A percentile compares a stretch with the other conserved stretches of the same genome.
Evolutionary conservation across 768 basidiomycete genomes (phyloP).

Genomic region (Lentinus brumalis): DNA sequence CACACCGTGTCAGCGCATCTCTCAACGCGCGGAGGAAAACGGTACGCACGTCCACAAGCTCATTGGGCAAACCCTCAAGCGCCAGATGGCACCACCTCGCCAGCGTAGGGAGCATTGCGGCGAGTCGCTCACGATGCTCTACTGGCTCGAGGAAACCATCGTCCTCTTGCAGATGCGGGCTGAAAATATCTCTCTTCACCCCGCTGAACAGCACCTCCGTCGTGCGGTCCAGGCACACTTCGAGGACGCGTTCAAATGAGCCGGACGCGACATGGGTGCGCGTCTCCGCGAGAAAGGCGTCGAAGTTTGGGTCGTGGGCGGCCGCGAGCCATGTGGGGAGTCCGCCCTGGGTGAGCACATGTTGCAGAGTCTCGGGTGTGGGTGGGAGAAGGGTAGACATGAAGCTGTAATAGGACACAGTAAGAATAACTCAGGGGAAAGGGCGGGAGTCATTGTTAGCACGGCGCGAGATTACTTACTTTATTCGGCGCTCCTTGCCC

Average conservation of each 20-base stretch:
- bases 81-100: conserved; percentile 76
- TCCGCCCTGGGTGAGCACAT: conserved; percentile 71
- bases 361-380: conserved; percentile 68
- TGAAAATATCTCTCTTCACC: conserved; percentile 67
- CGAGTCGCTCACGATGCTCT: conserved; percentile 64
- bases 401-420: conserved; percentile 48
- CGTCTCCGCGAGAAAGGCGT: conserved; percentile 69
- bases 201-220: conserved; percentile 63
- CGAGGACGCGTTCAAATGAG: conserved; percentile 72
- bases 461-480: conserved; percentile 38
- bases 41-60: conserved; percentile 75
- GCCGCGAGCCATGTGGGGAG: conserved; percentile 34
- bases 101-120: conserved; percentile 78
- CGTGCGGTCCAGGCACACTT: conserved; percentile 71
- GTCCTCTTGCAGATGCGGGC: conserved; percentile 23
- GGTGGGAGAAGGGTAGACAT: conserved; percentile 74
- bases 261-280: conserved; percentile 59
- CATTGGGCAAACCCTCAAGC: conserved; percentile 71
- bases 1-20: conserved; percentile 1
- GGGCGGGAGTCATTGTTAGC: conserved; percentile 1
- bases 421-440: neutral
- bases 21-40: neutral
- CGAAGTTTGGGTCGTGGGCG: conserved; percentile 53
- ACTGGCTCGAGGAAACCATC: conserved; percentile 29
- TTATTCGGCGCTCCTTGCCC: conserved; percentile 57